phyloP scores from a whole-genome alignment of 257 asterid species.

The Solanum commersonii region DNA sequence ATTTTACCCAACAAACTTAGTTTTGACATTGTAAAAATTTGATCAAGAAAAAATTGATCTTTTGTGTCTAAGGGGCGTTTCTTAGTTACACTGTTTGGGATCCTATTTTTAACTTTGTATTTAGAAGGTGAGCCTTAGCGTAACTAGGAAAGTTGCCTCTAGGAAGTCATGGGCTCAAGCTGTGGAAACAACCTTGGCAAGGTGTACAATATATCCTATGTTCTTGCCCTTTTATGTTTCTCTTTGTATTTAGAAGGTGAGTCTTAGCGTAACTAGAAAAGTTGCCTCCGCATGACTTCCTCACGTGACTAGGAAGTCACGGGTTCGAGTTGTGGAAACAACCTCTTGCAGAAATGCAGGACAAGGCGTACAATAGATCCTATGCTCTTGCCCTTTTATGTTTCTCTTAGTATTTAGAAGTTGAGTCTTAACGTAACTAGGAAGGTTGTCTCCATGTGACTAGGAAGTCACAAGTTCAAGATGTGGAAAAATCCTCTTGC shows the following conservation, averaged over 20 bases:
- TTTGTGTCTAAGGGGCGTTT: background rate
- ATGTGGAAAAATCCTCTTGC: no score
- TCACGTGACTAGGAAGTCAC: background rate
- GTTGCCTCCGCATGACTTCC: no score
- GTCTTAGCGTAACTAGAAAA: background rate
- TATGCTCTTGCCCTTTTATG: no score
- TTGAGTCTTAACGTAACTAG: no score
- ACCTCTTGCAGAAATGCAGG: background rate
- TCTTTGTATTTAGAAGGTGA: no score
- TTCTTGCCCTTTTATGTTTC: no score
- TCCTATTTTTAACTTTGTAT: background rate
- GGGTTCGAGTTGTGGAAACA: background rate
- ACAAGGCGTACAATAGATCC: no score
- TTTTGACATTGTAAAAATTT: background rate
- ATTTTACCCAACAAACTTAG: background rate
- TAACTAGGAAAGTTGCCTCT: background rate
- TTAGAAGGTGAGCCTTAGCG: background rate
- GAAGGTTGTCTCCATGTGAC: background rate
- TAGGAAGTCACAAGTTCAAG: no score
- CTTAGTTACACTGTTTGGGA: background rate
- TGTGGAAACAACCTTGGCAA: background rate
- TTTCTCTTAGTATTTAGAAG: no score
- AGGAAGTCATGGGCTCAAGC: no score
- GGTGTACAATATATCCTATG: no score
- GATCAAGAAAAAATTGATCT: background rate